Evolutionary conservation across 129 eudicot genomes (phyloP).

Genomic region (Lactuca sativa): DNA sequence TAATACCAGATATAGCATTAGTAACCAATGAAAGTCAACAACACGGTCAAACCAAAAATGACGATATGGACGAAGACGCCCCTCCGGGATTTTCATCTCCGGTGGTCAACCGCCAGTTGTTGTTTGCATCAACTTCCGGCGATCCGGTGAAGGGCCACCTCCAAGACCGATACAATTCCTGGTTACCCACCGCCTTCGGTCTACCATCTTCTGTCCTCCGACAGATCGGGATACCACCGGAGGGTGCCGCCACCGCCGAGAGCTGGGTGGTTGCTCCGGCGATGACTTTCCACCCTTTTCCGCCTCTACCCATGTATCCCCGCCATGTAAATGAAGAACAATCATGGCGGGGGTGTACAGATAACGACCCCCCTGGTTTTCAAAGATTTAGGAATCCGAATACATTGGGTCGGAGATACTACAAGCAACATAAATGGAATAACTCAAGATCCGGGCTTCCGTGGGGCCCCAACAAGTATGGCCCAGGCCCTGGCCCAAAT

Average conservation of each 20-base stretch:
- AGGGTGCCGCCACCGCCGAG: slow-evolving; percentile 28
- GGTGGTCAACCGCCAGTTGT: slow-evolving; percentile 12
- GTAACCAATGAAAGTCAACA: slow-evolving; percentile 11
- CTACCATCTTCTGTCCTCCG: slow-evolving; percentile 52
- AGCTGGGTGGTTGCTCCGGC: slow-evolving; percentile 70
- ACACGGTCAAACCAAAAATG: slow-evolving; percentile 9
- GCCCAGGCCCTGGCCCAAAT: slow-evolving; percentile 22
- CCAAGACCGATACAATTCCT: slow-evolving; percentile 60
- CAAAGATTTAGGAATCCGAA: slow-evolving; percentile 35
- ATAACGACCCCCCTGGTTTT: slow-evolving; percentile 34
- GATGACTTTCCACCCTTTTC: slow-evolving; percentile 75
- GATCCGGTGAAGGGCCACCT: slow-evolving; percentile 46
- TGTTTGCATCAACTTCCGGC: slow-evolving; percentile 29
- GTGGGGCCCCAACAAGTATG: slow-evolving; percentile 52
- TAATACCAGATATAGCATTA: slow-evolving; percentile 4
- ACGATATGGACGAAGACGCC: slow-evolving; percentile 39
- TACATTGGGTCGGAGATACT: slow-evolving; percentile 55
- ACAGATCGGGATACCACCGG: slow-evolving; percentile 42
- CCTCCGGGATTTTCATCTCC: slow-evolving; percentile 83
- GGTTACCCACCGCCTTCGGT: slow-evolving; percentile 66
- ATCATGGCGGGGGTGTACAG: slow-evolving; percentile 4
- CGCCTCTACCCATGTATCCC: slow-evolving; percentile 76
- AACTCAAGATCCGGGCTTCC: slow-evolving; percentile 45
- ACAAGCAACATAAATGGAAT: slow-evolving; percentile 73
- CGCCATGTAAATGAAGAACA: slow-evolving; percentile 30